Base-by-base conservation (phyloP, 805 yeast species). In the Saccharomycopsis malanga region DNA sequence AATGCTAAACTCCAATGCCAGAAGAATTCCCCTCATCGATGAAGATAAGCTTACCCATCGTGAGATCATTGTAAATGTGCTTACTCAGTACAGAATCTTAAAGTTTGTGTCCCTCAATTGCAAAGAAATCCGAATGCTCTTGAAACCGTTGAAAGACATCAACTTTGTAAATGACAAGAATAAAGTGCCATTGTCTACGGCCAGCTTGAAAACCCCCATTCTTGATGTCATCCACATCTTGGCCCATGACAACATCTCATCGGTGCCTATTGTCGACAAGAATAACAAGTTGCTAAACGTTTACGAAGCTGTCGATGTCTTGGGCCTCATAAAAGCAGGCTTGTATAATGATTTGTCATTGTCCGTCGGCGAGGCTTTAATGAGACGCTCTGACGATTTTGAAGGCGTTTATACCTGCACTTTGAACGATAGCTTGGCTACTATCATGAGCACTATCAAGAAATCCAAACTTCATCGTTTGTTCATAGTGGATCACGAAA, bases 361-460 rank as follows among this genome's bases (percentile, higher is more conserved):
- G 56, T 82, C 91, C 49, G 96, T 93, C 3, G 99, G 98, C 2
- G 97, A 93, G 64, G 98, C 98, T 0, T 70, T 93, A 45, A 78
- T 93, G 79, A 79, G 95, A 65, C 73, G 96, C 60, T 81, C 95
- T 3, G 96, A 89, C 56, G 97, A 93, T 61, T 93, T 91, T 58
- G 98, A 93, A 65, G 98, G 99, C 50, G 98, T 93, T 12, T 87
- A 88, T 65, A 93, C 98, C 0, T 93, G 98, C 66, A 87, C 97
- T 0, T 72, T 80, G 54, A 75, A 80, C 56, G 99, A 93, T 62
- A 74, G 89, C 53, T 69, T 93, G 49, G 83, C 91, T 52, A 87
- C 95, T 14, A 83, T 93, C 48, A 75, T 93, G 80, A 96, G 89
- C 61, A 89, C 95, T 30, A 87, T 93, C 50, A 77, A 97, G 58